Evolutionary conservation across 108 stramenopile genomes (phyloP).

Genomic region (Epithemia pelagica): DNA sequence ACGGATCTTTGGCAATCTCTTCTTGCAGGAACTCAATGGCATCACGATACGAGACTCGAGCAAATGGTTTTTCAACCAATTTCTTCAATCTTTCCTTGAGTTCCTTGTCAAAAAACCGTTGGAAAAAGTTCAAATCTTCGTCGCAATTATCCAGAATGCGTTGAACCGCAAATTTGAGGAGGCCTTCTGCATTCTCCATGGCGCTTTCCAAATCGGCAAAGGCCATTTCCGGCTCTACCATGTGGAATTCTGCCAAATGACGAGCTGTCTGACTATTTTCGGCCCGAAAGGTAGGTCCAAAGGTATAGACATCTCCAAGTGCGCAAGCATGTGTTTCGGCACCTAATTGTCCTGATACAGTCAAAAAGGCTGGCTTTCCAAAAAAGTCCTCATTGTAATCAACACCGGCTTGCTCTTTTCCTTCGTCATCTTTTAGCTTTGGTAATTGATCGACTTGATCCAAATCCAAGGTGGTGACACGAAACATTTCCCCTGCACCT

Average conservation of each 20-base stretch:
- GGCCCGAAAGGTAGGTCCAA: constrained; percentile 99
- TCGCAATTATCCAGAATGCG: constrained; percentile 74
- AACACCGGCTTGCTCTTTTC: constrained; percentile 31
- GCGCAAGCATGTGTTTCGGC: constrained; percentile 96
- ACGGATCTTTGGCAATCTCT: constrained; percentile 94
- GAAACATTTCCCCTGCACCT: constrained; percentile 99
- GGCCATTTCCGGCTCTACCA: constrained; percentile 99
- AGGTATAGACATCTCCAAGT: constrained; percentile 97
- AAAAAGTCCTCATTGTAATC: constrained; percentile 92
- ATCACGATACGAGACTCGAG: constrained; percentile 79
- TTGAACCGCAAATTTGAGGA: constrained; percentile 84
- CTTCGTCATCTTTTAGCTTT: constrained; percentile 24
- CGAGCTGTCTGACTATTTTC: constrained; percentile 98
- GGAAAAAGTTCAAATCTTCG: constrained; percentile 89
- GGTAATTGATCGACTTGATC: constrained; percentile 65
- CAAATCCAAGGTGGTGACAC: constrained; percentile 86
- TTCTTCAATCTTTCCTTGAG: constrained; percentile 66
- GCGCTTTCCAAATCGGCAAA: constrained; percentile 90
- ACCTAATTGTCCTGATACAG: constrained; percentile 95
- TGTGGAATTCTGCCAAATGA: constrained; percentile 95
- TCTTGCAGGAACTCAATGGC: constrained; percentile 87
- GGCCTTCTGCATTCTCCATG: constrained; percentile 97
- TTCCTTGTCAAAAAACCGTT: constrained; percentile 88
- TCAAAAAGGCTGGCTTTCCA: constrained; percentile 90
- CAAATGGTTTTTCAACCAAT: constrained; percentile 80